Conservation (phyloP, 257 asterid genomes). For the Nicotiana obtusifolia region DNA sequence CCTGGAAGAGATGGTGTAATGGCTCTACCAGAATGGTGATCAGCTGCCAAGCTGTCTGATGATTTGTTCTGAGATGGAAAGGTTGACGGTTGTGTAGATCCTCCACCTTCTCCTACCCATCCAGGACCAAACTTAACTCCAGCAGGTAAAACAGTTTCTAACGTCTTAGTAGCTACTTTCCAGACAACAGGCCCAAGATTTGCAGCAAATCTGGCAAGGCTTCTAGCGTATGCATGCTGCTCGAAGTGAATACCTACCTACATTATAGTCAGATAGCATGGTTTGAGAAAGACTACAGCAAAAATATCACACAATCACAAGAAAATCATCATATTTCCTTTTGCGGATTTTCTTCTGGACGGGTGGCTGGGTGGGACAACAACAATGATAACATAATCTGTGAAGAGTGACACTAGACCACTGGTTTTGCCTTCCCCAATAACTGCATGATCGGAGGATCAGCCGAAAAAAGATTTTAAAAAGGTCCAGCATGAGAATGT, state of each 20-base stretch:
- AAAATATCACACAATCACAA: neutral
- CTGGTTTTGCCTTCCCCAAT: neutral
- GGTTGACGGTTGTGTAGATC: constrained; percentile 28
- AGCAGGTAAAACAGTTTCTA: constrained; percentile 48
- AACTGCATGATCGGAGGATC: constrained; percentile 1
- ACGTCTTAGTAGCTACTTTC: constrained; percentile 63
- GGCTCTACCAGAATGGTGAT: constrained; percentile 28
- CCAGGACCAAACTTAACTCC: constrained; percentile 83
- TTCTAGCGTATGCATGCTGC: constrained; percentile 70
- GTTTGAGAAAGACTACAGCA: neutral
- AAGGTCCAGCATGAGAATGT: neutral
- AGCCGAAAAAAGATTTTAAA: constrained; percentile 15
- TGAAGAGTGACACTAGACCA: neutral
- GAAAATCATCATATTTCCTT: neutral
- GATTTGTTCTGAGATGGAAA: constrained; percentile 36
- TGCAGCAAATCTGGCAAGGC: constrained; percentile 77
- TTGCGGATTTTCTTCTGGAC: no score
- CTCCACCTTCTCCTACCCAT: constrained; percentile 71
- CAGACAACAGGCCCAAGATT: constrained; percentile 85
- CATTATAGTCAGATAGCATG: neutral
- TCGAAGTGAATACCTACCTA: constrained; percentile 81
- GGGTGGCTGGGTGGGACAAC: neutral
- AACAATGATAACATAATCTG: neutral
- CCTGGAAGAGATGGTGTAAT: constrained; percentile 31
- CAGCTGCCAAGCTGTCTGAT: constrained; percentile 23